Percentiles rank a stretch among this genome's conserved stretches.
phyloP scores from a whole-genome alignment of 2,329 filamentous ascomycete species.

The Chlorencoelia australis region DNA sequence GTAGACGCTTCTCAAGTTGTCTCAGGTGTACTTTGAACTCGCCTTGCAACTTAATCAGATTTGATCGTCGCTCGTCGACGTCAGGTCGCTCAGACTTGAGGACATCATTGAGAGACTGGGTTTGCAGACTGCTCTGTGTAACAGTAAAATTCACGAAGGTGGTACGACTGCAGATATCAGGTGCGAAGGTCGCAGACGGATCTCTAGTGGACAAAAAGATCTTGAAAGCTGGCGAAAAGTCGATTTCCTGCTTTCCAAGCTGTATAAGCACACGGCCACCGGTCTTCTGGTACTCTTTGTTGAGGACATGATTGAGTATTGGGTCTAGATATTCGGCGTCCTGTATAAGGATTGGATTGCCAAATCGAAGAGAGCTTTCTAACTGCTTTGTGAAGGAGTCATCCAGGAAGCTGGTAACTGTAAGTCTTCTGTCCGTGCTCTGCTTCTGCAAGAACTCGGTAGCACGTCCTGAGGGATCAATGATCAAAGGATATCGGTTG shows the following conservation, averaged over 20 bases:
- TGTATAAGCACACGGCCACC: constrained; percentile 96
- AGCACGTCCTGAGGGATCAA: constrained; percentile 90
- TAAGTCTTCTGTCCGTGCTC: constrained; percentile 85
- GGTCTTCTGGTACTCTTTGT: constrained; percentile 99
- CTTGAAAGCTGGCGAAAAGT: constrained; percentile 95
- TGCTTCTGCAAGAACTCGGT: constrained; percentile 94
- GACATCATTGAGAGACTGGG: constrained; percentile 93
- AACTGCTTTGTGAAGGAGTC: constrained; percentile 97
- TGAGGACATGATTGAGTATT: constrained; percentile 94
- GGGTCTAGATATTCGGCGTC: constrained; percentile 96
- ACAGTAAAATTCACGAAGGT: constrained; percentile 99
- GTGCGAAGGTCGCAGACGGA: constrained; percentile 89
- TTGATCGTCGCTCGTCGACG: constrained; percentile 90
- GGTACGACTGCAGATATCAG: constrained; percentile 94
- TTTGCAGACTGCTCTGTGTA: constrained; percentile 96
- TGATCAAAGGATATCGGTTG: constrained; percentile 96
- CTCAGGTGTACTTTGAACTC: constrained; percentile 98
- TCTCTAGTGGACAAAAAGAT: constrained; percentile 92
- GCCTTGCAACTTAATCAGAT: constrained; percentile 96
- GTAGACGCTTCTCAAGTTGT: constrained; percentile 83
- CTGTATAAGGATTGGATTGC: constrained; percentile 96
- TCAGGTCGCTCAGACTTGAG: constrained; percentile 96
- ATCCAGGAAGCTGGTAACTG: constrained; percentile 95
- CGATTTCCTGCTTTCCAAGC: constrained; percentile 96
- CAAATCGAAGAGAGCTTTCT: constrained; percentile 92